Evolutionary conservation across 176 grass and related monocot species (phyloP), one percentile per base, ranked within the genome.

Genomic region (Cenchrus americanus): DNA sequence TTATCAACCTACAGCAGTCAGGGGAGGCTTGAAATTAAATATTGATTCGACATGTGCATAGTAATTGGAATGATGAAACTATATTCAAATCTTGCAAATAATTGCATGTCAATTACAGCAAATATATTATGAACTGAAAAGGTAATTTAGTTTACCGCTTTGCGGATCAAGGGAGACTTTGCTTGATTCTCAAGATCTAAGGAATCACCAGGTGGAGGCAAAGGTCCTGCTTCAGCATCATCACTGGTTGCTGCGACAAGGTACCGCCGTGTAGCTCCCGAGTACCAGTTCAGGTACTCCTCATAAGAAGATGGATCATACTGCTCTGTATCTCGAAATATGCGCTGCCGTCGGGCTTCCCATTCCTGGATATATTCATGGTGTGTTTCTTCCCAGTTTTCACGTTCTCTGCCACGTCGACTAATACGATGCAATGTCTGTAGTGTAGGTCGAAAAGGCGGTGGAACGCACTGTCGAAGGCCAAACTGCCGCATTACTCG

Each of bases 271-370:
- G 92, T 91, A 69, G 62, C 86, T 79, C 92, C 79, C 8, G 86
- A 94, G 82, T 91, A 85, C 92, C 92, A 94, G 42, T 59, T 75
- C 69, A 87, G 71, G 65, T 88, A 94, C 50, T 88, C 86, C 10
- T 94, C 85, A 66, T 91, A 90, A 88, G 91, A 88, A 52, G 88
- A 85, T 5, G 69, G 62, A 52, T 94, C 92, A 88, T 88, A 94
- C 14, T 77, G 79, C 41, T 79, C 89, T 49, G 78, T 32, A 71
- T 91, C 92, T 69, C 52, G 62, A 86, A 91, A 87, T 82, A 94
- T 78, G 21, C 87, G 85, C 32, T 88, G 85, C 9, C 78, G 82
- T n/a, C 91, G 82, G 34, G 85, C 78, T 66, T 86, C 88, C 91
- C 91, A 91, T 82, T 90, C 87, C 66, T 77, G 86, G 71, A 91